Percentiles rank a stretch among this genome's conserved stretches.
Evolutionary conservation across 2,329 filamentous ascomycete genomes (phyloP).

Genomic region (Cytospora piceicola): DNA sequence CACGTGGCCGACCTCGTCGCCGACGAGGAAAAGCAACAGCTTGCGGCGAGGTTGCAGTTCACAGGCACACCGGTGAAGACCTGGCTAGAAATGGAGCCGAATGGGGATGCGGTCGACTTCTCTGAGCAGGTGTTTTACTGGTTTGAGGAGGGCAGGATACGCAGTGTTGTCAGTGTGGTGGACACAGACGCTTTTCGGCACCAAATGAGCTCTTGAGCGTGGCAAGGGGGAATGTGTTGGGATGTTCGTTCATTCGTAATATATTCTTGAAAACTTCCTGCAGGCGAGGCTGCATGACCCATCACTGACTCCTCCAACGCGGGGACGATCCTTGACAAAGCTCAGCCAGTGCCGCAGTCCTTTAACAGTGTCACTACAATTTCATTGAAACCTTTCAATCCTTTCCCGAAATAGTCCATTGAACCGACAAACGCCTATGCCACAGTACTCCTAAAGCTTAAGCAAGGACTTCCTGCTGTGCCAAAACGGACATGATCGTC

Average conservation of each 20-base stretch:
- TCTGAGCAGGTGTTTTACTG: slow-evolving; percentile 43
- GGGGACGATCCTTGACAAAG: background rate
- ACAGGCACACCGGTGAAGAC: slow-evolving; percentile 37
- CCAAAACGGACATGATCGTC: slow-evolving; percentile 15
- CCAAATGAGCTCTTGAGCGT: slow-evolving; percentile 24
- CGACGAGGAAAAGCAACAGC: slow-evolving; percentile 39
- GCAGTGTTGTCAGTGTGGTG: slow-evolving; percentile 41
- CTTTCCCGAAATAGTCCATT: background rate
- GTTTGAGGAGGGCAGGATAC: slow-evolving; percentile 40
- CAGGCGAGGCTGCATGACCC: background rate
- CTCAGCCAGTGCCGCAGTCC: background rate
- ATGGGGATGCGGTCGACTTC: slow-evolving; percentile 36
- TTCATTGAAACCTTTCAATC: background rate
- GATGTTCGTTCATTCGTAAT: slow-evolving; percentile 17
- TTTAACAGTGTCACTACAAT: background rate
- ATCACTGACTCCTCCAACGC: background rate
- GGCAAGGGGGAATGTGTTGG: background rate
- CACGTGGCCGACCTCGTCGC: slow-evolving; percentile 37
- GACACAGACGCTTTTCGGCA: slow-evolving; percentile 37
- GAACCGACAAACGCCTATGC: slow-evolving; percentile 5
- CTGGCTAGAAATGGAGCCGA: slow-evolving; percentile 38
- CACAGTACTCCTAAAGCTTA: background rate
- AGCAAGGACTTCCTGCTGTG: slow-evolving; percentile 11
- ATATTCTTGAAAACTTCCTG: background rate
- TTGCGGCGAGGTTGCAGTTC: slow-evolving; percentile 40